Evolutionary conservation across 352 stramenopile species (phyloP), one percentile per base, ranked within the genome.

Genomic region (Phytophthora palmivora): DNA sequence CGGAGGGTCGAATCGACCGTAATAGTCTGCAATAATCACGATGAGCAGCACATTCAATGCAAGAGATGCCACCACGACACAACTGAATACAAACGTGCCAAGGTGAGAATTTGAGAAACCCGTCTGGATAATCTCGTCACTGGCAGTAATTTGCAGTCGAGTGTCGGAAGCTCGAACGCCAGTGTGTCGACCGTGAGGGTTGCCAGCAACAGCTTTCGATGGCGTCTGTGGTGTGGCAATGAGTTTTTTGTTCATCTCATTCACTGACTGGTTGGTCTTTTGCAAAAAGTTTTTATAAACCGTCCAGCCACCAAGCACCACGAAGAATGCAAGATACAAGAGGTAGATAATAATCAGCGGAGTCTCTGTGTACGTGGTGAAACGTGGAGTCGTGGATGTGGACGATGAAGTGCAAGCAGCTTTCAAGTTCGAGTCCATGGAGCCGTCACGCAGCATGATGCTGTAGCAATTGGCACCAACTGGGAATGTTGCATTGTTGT

Each of bases 401-500:
- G 64, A 64, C 18, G n/a, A n/a, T n/a, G n/a, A n/a, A n/a, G 42
- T 52, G 26, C 69, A 78, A 3, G 60, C 55, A 3, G 41, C 43
- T 33, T 64, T 68, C 7, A 69, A 30, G 19, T 54, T 52, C 14
- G 26, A 39, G 18, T 78, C 52, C 2, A 78, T 51, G 4, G 53
- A 46, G 33, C 65, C 70, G 45, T 72, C 66, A 32, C 38, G 39
- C 16, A 55, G 12, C 70, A 75, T 78, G 37, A 78, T 21, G 4
- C 56, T 78, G 26, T 61, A 67, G 65, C 76, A 85, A 6, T 39
- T 60, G 4, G 73, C 73, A 19, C 68, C 74, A 24, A 81, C 55
- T 7, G 76, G 76, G 50, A 85, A 85, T n/a, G n/a, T n/a, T n/a
- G n/a, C n/a, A n/a, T n/a, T n/a, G n/a, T n/a, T n/a, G n/a, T n/a